These are phyloP conservation scores for Clavispora asparagi DNA, from an alignment of 805 yeast genomes.

Conservation along the genomic window DNA sequence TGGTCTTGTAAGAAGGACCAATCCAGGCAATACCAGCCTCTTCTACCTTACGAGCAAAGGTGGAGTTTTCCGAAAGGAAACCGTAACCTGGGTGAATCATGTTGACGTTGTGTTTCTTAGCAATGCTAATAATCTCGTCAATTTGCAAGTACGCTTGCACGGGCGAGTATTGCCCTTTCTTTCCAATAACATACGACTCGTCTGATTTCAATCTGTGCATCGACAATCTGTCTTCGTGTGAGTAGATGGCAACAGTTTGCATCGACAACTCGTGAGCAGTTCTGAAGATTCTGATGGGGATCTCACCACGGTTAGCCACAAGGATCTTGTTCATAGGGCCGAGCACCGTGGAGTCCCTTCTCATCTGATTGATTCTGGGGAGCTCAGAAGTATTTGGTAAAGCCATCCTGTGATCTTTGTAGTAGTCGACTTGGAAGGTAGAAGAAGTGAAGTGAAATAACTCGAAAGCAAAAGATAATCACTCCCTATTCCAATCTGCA, in stretches of 20 bases:
- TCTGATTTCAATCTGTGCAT: constrained; percentile 95
- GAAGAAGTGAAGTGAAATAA: not conserved
- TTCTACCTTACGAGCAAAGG: constrained; percentile 87
- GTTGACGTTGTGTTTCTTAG: constrained; percentile 39
- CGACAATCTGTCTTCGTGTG: constrained; percentile 90
- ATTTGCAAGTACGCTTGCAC: constrained; percentile 94
- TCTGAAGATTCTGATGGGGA: constrained; percentile 85
- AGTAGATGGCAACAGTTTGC: constrained; percentile 95
- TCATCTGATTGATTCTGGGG: constrained; percentile 33
- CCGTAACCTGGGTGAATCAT: constrained; percentile 45
- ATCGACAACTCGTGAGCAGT: constrained; percentile 96
- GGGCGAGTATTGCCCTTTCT: constrained; percentile 84
- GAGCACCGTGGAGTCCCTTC: constrained; percentile 38
- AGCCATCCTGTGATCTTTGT: constrained; percentile 4
- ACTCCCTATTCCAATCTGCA: not conserved
- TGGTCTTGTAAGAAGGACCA: constrained; percentile 85
- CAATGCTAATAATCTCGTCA: constrained; percentile 85
- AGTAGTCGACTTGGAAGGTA: not conserved
- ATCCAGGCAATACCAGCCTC: constrained; percentile 92
- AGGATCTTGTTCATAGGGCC: constrained; percentile 55
- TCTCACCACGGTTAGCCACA: constrained; percentile 83
- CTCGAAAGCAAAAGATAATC: not conserved
- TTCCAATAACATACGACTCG: constrained; percentile 89
- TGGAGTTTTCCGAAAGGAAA: constrained; percentile 84
- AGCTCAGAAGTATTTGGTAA: constrained; percentile 6